Evolutionary conservation across 2,329 filamentous ascomycete genomes (phyloP).

Genomic region (Geosmithia flava): DNA sequence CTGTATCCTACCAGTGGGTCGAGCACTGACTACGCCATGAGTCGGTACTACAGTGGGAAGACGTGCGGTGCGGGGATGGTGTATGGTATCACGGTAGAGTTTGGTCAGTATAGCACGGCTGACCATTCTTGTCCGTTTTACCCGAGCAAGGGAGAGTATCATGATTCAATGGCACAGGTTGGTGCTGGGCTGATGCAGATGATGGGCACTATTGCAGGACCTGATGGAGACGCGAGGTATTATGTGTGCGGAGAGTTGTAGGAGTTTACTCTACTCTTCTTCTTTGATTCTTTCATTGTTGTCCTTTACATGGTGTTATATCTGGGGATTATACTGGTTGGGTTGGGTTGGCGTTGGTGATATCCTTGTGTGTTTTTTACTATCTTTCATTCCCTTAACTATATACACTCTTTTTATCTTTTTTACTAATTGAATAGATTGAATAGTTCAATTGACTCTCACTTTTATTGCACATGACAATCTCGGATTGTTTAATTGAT

Average conservation of each 20-base stretch:
- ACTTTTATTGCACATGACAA: too few species aligned
- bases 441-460: too few species aligned
- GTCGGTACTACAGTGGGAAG: slow-evolving; percentile 22
- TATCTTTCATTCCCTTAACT: too few species aligned
- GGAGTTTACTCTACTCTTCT: background rate
- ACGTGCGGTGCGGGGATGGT: slow-evolving; percentile 21
- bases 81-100: slow-evolving; percentile 32
- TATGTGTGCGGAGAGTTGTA: background rate
- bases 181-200: slow-evolving; percentile 35
- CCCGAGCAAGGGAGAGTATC: slow-evolving; percentile 27
- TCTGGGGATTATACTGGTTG: background rate
- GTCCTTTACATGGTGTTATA: background rate
- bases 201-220: slow-evolving; percentile 15
- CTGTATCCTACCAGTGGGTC: slow-evolving; percentile 33
- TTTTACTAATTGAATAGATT: too few species aligned
- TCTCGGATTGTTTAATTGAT: too few species aligned
- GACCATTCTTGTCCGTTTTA: slow-evolving; percentile 26
- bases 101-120: slow-evolving; percentile 19
- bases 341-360: background rate
- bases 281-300: background rate
- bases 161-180: slow-evolving; percentile 29
- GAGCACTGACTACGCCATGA: slow-evolving; percentile 33
- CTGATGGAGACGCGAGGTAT: slow-evolving; percentile 5
- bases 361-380: too few species aligned
- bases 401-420: too few species aligned